These are phyloP conservation scores for Aaosphaeria arxii DNA, from an alignment of 2,329 filamentous ascomycete species.

Conservation along the genomic window DNA sequence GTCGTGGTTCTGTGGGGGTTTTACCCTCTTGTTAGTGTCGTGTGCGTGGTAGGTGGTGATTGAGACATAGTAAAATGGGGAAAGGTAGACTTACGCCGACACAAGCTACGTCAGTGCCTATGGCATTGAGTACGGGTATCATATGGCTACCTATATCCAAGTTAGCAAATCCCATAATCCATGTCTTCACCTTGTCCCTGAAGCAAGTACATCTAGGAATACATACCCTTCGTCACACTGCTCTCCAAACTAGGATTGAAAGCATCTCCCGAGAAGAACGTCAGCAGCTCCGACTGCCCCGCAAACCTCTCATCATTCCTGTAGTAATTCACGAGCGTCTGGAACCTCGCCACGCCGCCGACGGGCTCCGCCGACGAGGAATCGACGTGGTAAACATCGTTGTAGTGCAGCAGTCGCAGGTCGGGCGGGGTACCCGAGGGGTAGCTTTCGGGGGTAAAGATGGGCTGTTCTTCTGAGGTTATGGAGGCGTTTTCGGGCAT, in stretches of 20 bases:
- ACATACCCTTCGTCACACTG: constrained; percentile 75
- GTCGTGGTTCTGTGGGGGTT: constrained; percentile 69
- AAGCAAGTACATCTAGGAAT: not conserved
- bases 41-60: no score
- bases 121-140: constrained; percentile 77
- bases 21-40: not conserved
- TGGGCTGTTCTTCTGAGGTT: constrained; percentile 31
- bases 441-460: constrained; percentile 43
- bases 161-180: not conserved
- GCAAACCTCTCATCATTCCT: constrained; percentile 58
- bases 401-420: constrained; percentile 83
- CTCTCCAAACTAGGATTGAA: constrained; percentile 91
- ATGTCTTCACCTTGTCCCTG: not conserved
- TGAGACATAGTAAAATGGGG: not conserved
- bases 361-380: constrained; percentile 72
- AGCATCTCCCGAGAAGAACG: constrained; percentile 86
- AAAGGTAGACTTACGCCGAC: constrained; percentile 60
- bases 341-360: constrained; percentile 78
- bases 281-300: constrained; percentile 65
- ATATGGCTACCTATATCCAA: constrained; percentile 66
- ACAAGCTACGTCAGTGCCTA: constrained; percentile 77
- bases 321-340: constrained; percentile 75
- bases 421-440: constrained; percentile 55
- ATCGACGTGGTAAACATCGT: constrained; percentile 92
- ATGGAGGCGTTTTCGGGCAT: constrained; percentile 21